Evolutionary conservation across 805 yeast species (phyloP).

Genomic region (Candida schatavii): DNA sequence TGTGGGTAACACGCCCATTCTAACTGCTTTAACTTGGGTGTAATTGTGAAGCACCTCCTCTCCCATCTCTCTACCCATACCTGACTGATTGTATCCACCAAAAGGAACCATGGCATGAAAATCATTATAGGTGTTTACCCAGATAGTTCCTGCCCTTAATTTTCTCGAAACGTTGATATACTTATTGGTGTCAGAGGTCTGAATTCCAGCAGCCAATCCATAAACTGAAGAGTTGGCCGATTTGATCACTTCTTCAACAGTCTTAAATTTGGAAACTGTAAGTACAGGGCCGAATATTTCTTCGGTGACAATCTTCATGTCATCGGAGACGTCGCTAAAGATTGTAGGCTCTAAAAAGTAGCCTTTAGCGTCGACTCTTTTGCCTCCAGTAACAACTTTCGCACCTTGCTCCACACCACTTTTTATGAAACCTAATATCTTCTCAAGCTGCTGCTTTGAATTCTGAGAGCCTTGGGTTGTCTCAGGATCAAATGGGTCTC

Average conservation of each 20-base stretch:
- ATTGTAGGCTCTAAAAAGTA: constrained; percentile 46
- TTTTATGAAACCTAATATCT: constrained; percentile 39
- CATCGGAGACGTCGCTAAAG: constrained; percentile 41
- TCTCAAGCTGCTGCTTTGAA: constrained; percentile 47
- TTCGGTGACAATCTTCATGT: constrained; percentile 43
- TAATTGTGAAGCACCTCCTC: constrained; percentile 34
- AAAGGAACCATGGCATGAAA: constrained; percentile 54
- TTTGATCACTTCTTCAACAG: constrained; percentile 42
- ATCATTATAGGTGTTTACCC: constrained; percentile 68
- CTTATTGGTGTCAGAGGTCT: constrained; percentile 28
- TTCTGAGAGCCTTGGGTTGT: constrained; percentile 55
- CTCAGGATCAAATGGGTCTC: constrained; percentile 42
- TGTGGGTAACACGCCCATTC: not conserved
- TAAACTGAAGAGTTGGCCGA: constrained; percentile 43
- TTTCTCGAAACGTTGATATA: constrained; percentile 10
- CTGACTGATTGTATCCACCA: constrained; percentile 36
- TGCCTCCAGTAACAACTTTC: constrained; percentile 43
- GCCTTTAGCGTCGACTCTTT: constrained; percentile 25
- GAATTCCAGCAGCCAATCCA: constrained; percentile 48
- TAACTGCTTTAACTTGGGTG: constrained; percentile 32
- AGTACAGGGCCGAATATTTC: constrained; percentile 56
- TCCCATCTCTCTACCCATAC: constrained; percentile 44
- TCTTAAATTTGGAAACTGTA: constrained; percentile 40
- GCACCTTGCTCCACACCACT: constrained; percentile 56
- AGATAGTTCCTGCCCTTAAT: constrained; percentile 64